These are phyloP conservation scores for Boeremia lycopersici DNA, from an alignment of 2,329 filamentous ascomycete species.

Conservation along the genomic window DNA sequence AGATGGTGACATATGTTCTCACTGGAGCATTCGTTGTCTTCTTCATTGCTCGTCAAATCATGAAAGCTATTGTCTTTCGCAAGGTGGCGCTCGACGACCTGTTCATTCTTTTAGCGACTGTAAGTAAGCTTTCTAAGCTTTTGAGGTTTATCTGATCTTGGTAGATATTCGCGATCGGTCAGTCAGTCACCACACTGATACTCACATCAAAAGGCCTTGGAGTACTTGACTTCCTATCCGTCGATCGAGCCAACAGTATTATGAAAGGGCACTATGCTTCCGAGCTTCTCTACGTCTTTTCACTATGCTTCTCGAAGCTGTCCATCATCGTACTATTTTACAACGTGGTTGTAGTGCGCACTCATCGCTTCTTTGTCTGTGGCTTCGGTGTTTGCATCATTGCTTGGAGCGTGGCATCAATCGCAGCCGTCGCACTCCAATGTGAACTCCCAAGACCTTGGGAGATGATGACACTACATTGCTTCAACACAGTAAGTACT, in stretches of 20 bases:
- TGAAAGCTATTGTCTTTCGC: conserved; percentile 34
- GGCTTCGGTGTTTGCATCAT: conserved; percentile 31
- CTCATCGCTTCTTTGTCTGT: conserved; percentile 27
- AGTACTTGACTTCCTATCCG: conserved; percentile 18
- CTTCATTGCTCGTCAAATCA: conserved; percentile 33
- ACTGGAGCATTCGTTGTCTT: conserved; percentile 29
- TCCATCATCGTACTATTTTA: conserved; percentile 39
- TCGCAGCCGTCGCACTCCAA: conserved; percentile 36
- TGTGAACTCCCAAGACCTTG: conserved; percentile 41
- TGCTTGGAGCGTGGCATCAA: conserved; percentile 36
- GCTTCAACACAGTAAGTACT: conserved; percentile 38
- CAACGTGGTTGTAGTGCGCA: conserved; percentile 26
- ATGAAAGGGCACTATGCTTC: conserved; percentile 43
- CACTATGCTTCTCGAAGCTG: conserved; percentile 40
- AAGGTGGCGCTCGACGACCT: conserved; percentile 37
- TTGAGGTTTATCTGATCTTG: conserved; percentile 10
- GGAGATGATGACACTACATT: conserved; percentile 33
- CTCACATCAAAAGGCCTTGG: conserved; percentile 37
- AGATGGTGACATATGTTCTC: conserved; percentile 35
- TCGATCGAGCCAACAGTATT: conserved; percentile 26
- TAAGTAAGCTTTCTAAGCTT: conserved; percentile 13
- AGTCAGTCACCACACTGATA: conserved; percentile 34
- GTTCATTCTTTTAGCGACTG: conserved; percentile 39
- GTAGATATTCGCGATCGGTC: conserved; percentile 34
- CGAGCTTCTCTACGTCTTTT: conserved; percentile 41